Base-by-base conservation (phyloP, 78 protist genomes). In the Diacronema lutheri region DNA sequence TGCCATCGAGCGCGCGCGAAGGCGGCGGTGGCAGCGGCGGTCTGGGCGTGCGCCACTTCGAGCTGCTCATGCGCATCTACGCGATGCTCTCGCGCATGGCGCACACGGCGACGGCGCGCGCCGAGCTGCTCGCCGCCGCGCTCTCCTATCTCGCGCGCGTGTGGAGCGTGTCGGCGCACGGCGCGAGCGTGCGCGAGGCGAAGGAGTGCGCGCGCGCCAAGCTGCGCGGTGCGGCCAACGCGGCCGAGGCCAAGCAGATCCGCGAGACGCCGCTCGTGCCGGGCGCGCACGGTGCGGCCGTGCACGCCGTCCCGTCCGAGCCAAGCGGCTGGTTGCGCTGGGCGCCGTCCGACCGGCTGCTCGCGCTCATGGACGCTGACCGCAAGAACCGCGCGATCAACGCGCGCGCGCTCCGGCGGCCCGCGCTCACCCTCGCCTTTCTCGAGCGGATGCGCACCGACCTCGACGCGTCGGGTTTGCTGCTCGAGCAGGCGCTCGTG, bases 11-110 rank as follows among this genome's bases (percentile, higher is more conserved):
- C n/a, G n/a, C n/a, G n/a, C n/a, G n/a, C n/a, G n/a, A n/a, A n/a
- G 50, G 50, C 16, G 7, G 50, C 50, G 7, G 50, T 7, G 50
- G 50, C 50, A 7, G 50, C 16, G 7, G 50, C 50, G 50, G 50
- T 19, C 77, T 69, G 29, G 3, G 41, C 21, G 77, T 69, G 77
- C 55, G 19, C 31, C 77, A 69, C 20, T 40, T 25, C 19, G 77
- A 69, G 77, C 55, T 33, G 56, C 77, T 69, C 31, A 4, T 46
- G 46, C 77, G 77, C 77, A 40, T 69, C 31, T 69, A 69, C 55
- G 4, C 21, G 31, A 69, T 69, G 77, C 46, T 19, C 31, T 50
- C 77, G 23, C 7, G 4, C 19, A 69, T 69, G 77, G 77, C 77
- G 55, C 56, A 50, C 29, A 23, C 77, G 20, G 14, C 11, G n/a